phyloP scores from a whole-genome alignment of 2,329 filamentous ascomycete genomes.

The Tolypocladium tundrense region DNA sequence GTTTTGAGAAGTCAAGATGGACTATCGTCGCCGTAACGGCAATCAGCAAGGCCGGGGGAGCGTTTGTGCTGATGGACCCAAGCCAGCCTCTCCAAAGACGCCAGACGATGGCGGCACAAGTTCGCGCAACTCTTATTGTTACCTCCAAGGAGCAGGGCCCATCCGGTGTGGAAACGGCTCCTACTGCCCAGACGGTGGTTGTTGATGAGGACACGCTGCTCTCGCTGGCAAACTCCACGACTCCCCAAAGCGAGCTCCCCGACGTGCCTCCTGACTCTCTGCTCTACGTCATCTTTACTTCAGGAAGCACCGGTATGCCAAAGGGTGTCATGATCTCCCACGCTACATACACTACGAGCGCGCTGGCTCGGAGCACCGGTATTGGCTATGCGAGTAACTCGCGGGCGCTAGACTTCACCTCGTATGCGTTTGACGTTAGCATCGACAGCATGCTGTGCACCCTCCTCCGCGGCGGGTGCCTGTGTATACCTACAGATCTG shows the following conservation, averaged over 20 bases:
- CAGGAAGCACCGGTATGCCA: too few species aligned
- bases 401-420: slow-evolving; percentile 34
- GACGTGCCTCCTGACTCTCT: too few species aligned
- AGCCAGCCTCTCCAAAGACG: too few species aligned
- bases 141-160: too few species aligned
- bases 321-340: too few species aligned
- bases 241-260: too few species aligned
- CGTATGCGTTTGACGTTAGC: slow-evolving; percentile 44
- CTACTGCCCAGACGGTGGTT: too few species aligned
- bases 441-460: slow-evolving; percentile 44
- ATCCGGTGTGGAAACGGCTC: too few species aligned
- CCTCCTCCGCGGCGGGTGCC: slow-evolving; percentile 36
- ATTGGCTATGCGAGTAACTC: slow-evolving; percentile 30
- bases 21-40: slow-evolving; percentile 18
- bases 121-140: slow-evolving; percentile 9
- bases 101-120: slow-evolving; percentile 2
- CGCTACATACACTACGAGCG: neutral
- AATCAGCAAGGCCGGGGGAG: slow-evolving; percentile 22
- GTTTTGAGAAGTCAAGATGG: slow-evolving; percentile 21
- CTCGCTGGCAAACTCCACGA: too few species aligned
- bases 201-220: too few species aligned
- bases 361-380: slow-evolving; percentile 10
- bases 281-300: too few species aligned
- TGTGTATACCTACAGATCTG: slow-evolving; percentile 44
- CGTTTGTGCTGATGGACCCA: slow-evolving; percentile 20